A percentile compares a stretch with the other conserved stretches of the same genome.
phyloP scores from a whole-genome alignment of 1,139 yeast genomes.

The Arxiozyma bovina region DNA sequence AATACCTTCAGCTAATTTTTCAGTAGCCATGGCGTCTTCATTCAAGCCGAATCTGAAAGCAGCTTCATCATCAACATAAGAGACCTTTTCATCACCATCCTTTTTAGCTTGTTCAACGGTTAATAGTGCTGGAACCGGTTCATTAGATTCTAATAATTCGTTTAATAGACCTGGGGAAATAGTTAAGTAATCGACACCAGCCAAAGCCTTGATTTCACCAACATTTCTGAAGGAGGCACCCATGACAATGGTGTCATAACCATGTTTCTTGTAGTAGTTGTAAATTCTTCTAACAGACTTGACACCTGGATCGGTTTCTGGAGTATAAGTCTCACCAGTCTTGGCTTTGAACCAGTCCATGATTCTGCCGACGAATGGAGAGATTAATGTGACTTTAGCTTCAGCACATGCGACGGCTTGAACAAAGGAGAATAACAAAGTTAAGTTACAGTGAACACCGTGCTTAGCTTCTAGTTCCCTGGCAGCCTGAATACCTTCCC shows the following conservation, averaged over 20 bases:
- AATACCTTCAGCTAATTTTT: constrained; percentile 96
- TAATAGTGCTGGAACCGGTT: constrained; percentile 70
- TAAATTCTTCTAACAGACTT: constrained; percentile 74
- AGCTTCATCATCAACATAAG: constrained; percentile 79
- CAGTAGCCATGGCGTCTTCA: constrained; percentile 98
- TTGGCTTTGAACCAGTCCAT: constrained; percentile 96
- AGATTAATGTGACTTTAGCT: constrained; percentile 89
- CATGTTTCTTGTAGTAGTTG: constrained; percentile 97
- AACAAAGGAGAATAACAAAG: constrained; percentile 85
- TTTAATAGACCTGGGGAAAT: constrained; percentile 90
- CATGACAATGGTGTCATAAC: constrained; percentile 96
- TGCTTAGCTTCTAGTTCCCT: constrained; percentile 85
- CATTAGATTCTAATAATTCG: constrained; percentile 73
- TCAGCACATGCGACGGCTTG: constrained; percentile 99
- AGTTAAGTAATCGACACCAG: constrained; percentile 96
- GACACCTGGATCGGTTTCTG: constrained; percentile 93
- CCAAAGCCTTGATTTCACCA: constrained; percentile 93
- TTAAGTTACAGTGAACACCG: constrained; percentile 91
- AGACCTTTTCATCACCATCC: constrained; percentile 55
- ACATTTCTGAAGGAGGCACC: constrained; percentile 99
- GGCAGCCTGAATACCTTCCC: constrained; percentile 99
- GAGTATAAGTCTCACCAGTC: constrained; percentile 79
- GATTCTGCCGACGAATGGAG: constrained; percentile 99
- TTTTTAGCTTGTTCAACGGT: constrained; percentile 51
- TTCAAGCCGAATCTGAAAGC: constrained; percentile 84